A percentile compares a stretch with the other conserved stretches of the same genome.
Evolutionary conservation across 495 filamentous ascomycete genomes (phyloP).

Genomic region (Xylaria nigripes): DNA sequence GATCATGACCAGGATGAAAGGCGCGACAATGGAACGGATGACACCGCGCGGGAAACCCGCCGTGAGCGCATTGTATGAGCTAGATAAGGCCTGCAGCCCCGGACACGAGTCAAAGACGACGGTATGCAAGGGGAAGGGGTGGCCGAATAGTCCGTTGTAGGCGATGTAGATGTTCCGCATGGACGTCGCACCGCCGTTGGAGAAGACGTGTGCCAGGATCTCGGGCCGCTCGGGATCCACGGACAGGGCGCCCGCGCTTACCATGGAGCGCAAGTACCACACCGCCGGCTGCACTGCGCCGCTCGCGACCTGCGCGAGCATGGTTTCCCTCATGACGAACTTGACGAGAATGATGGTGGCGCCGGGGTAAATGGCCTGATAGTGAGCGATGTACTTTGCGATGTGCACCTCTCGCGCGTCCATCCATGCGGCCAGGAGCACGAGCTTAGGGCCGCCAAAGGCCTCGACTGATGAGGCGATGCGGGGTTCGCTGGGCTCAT

Average conservation of each 20-base stretch:
- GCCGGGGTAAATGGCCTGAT: slow-evolving; percentile 34
- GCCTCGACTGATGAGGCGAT: not conserved
- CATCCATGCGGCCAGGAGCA: slow-evolving; percentile 39
- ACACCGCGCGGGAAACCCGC: slow-evolving; percentile 14
- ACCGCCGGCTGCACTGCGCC: slow-evolving; percentile 17
- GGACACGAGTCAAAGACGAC: slow-evolving; percentile 37
- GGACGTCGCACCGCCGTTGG: slow-evolving; percentile 35
- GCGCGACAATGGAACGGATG: slow-evolving; percentile 15
- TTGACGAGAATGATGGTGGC: slow-evolving; percentile 34
- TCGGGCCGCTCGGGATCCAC: slow-evolving; percentile 19
- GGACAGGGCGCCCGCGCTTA: slow-evolving; percentile 17
- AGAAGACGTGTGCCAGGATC: slow-evolving; percentile 36
- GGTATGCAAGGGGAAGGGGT: slow-evolving; percentile 24
- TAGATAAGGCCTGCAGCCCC: slow-evolving; percentile 24
- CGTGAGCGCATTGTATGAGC: slow-evolving; percentile 21
- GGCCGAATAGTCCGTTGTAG: slow-evolving; percentile 15
- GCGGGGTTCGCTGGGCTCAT: slow-evolving; percentile 22
- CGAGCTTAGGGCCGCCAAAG: slow-evolving; percentile 25
- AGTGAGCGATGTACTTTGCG: slow-evolving; percentile 35
- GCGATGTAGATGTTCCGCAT: slow-evolving; percentile 19
- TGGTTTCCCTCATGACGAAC: slow-evolving; percentile 25
- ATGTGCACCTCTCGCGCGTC: slow-evolving; percentile 38
- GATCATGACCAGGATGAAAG: slow-evolving; percentile 24
- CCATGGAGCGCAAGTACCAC: slow-evolving; percentile 15
- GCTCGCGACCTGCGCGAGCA: slow-evolving; percentile 2